Conservation (phyloP, 345 rosid species). For the Dipteronia dyeriana region DNA sequence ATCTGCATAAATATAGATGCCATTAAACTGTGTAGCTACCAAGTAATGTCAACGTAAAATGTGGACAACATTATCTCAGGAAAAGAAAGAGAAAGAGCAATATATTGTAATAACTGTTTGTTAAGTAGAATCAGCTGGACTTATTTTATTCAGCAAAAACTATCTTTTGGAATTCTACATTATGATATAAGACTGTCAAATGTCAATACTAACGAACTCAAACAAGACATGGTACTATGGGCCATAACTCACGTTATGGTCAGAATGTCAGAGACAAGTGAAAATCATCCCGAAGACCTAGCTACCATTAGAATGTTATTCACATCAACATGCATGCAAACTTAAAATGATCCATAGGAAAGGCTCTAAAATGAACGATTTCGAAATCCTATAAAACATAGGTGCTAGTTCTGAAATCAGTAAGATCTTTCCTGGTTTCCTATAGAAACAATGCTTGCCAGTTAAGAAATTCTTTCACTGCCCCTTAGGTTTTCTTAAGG, state of each 20-base stretch:
- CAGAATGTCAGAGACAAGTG: neutral
- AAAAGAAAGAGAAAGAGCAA: neutral
- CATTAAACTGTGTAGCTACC: conserved; percentile 17
- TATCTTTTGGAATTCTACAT: neutral
- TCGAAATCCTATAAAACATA: neutral
- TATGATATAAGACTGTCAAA: neutral
- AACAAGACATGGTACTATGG: neutral
- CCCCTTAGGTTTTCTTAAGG: neutral
- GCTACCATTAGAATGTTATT: neutral
- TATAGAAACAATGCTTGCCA: neutral
- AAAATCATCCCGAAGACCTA: neutral
- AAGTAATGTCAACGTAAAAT: neutral
- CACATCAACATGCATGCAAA: neutral
- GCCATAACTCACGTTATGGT: neutral
- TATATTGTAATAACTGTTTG: neutral
- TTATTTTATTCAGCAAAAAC: neutral
- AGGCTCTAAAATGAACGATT: neutral
- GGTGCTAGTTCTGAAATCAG: neutral
- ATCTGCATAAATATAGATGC: conserved; percentile 54
- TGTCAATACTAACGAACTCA: neutral
- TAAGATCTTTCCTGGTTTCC: neutral
- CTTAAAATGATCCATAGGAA: neutral
- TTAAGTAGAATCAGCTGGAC: neutral
- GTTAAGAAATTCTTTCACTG: neutral
- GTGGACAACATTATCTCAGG: neutral